phyloP scores from a whole-genome alignment of 1,139 yeast genomes.

The Eremothecium coryli region DNA sequence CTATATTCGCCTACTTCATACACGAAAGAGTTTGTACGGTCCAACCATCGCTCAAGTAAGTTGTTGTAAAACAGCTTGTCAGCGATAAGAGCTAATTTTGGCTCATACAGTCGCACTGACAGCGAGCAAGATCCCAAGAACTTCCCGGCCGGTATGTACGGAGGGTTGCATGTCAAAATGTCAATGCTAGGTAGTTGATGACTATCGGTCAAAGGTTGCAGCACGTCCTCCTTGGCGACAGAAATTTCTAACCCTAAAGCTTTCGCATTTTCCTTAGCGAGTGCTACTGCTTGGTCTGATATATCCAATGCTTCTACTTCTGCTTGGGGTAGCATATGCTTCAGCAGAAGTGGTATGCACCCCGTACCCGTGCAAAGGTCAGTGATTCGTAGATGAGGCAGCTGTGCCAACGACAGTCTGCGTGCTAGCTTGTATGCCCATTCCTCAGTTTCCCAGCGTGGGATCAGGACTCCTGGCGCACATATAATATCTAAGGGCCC shows the following conservation, averaged over 20 bases:
- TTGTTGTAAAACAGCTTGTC: slow-evolving; percentile 60
- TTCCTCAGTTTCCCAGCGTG: slow-evolving; percentile 94
- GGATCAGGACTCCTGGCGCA: slow-evolving; percentile 62
- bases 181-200: slow-evolving; percentile 31
- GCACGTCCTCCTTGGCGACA: slow-evolving; percentile 17
- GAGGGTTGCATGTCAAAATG: slow-evolving; percentile 76
- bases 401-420: slow-evolving; percentile 4
- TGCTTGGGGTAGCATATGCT: slow-evolving; percentile 30
- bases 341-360: slow-evolving; percentile 58
- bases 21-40: slow-evolving; percentile 29
- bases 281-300: slow-evolving; percentile 42
- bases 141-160: slow-evolving; percentile 56
- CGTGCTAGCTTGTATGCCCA: slow-evolving; percentile 50
- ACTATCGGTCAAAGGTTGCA: slow-evolving; percentile 9
- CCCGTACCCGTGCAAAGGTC: slow-evolving; percentile 93
- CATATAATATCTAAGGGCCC: slow-evolving; percentile 58
- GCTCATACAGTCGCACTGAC: slow-evolving; percentile 69
- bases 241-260: slow-evolving; percentile 9
- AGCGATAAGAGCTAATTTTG: slow-evolving; percentile 67
- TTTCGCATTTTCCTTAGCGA: slow-evolving; percentile 41
- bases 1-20: slow-evolving; percentile 36
- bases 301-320: slow-evolving; percentile 50
- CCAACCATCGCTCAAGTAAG: slow-evolving; percentile 36
- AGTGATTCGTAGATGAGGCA: slow-evolving; percentile 31
- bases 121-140: slow-evolving; percentile 37